A percentile compares a stretch with the other conserved stretches of the same genome.
Conservation (phyloP, 495 filamentous ascomycete species). For the Neurospora sp. region DNA sequence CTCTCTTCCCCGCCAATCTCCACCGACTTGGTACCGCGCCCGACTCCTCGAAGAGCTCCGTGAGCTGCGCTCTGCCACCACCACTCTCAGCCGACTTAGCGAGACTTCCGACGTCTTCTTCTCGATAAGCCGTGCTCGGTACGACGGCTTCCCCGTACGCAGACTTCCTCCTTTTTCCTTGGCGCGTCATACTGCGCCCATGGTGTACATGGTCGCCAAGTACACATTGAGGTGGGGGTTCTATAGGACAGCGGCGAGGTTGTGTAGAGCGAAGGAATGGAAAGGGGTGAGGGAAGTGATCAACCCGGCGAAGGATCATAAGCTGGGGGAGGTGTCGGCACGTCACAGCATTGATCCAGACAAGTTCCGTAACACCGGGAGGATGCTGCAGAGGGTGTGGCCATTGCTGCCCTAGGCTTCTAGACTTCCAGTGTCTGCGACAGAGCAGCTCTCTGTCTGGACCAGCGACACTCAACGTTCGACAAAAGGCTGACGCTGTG, state of each 20-base stretch:
- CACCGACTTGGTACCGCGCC: slow-evolving; percentile 35
- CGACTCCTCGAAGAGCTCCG: slow-evolving; percentile 36
- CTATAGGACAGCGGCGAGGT: slow-evolving; percentile 31
- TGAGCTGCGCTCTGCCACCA: slow-evolving; percentile 29
- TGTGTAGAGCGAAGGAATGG: slow-evolving; percentile 24
- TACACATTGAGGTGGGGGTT: slow-evolving; percentile 42
- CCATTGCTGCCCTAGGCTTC: background rate
- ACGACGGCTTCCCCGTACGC: slow-evolving; percentile 29
- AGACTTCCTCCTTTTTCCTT: slow-evolving; percentile 22
- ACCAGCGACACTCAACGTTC: background rate
- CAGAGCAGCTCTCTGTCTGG: background rate
- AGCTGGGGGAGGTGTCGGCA: slow-evolving; percentile 35
- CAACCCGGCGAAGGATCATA: slow-evolving; percentile 39
- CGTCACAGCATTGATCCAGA: slow-evolving; percentile 34
- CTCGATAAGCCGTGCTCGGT: slow-evolving; percentile 33
- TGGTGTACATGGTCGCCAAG: slow-evolving; percentile 42
- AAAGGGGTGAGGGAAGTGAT: slow-evolving; percentile 36
- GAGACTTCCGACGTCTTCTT: slow-evolving; percentile 47
- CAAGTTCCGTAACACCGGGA: slow-evolving; percentile 15
- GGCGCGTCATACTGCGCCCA: slow-evolving; percentile 21
- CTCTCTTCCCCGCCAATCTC: slow-evolving; percentile 28
- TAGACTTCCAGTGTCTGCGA: background rate
- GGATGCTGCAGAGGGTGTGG: background rate
- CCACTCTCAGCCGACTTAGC: slow-evolving; percentile 31
- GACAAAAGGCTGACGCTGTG: background rate